Conservation (phyloP, 2,329 filamentous ascomycete species). For the Penicillium concentricum region DNA sequence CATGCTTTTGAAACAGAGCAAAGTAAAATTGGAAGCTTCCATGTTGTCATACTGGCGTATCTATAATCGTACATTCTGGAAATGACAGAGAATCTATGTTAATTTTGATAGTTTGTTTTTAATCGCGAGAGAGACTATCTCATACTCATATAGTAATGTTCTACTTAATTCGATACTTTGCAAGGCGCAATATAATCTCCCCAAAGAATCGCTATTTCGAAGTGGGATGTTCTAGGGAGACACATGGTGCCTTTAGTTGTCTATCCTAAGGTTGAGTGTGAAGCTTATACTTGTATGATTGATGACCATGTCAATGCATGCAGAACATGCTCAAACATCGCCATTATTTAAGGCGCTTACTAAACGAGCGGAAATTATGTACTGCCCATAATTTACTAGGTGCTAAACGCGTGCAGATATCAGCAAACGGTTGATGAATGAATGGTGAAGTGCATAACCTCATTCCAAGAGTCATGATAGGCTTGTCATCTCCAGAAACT, state of each 20-base stretch:
- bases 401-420: too few species aligned
- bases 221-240: background rate
- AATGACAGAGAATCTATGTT: too few species aligned
- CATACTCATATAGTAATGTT: background rate
- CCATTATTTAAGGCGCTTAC: background rate
- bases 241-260: background rate
- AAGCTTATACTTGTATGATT: background rate
- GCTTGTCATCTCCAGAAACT: background rate
- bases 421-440: background rate
- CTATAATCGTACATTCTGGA: too few species aligned
- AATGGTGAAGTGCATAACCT: background rate
- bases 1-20: too few species aligned
- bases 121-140: too few species aligned
- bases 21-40: too few species aligned
- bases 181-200: background rate
- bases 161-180: background rate
- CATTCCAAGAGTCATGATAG: background rate
- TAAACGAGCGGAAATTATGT: background rate
- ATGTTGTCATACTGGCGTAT: too few species aligned
- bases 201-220: too few species aligned
- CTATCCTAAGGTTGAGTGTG: background rate
- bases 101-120: too few species aligned
- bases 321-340: background rate
- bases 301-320: background rate
- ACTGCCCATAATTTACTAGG: fast-evolving